Evolutionary conservation across 805 yeast species (phyloP), one percentile per base, ranked within the genome.

Genomic region (Saturnispora hagleri): DNA sequence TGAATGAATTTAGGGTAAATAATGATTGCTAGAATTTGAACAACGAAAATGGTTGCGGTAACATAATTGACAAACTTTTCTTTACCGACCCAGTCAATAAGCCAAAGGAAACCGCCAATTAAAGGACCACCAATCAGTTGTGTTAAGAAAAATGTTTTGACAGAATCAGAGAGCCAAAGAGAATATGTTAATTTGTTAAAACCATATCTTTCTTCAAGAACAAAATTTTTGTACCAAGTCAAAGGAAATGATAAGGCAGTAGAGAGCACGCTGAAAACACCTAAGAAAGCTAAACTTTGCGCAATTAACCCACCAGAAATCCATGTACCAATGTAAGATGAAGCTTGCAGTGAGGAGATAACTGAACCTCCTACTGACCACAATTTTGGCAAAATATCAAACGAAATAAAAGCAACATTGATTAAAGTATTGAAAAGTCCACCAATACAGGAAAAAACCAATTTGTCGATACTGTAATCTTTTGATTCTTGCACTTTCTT

Each of bases 151-250:
- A 76, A 65, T 28, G 77, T 68, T 68, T 91, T 93, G 56, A 89
- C 45, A 55, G 73, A 70, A 67, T 93, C 99, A 26, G 77, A 63
- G 26, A 86, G 51, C 86, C 95, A 93, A 48, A 89, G 72, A 48
- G 73, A 69, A 17, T 75, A 55, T 3, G 97, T 91, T 58, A 80
- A 75, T 69, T 93, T 93, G 72, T 93, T 93, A 72, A 93, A 93
- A 1, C 99, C 99, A 62, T 76, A 91, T 68, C 80, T 80, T 66
- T 91, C 96, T 69, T 93, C 99, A 59, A 93, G 74, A 15, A 89
- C 90, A 71, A 93, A 93, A 60, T 85, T 84, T 53, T 77, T 72
- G 69, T 89, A 90, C 65, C 85, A 82, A 9, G 82, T 73, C 22
- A 82, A 63, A 3, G 99, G 99, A 51, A 86, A 65, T 3, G 79